These are phyloP conservation scores for Geotrichum carabidarum DNA, from an alignment of 1,139 yeast genomes.

Conservation along the genomic window DNA sequence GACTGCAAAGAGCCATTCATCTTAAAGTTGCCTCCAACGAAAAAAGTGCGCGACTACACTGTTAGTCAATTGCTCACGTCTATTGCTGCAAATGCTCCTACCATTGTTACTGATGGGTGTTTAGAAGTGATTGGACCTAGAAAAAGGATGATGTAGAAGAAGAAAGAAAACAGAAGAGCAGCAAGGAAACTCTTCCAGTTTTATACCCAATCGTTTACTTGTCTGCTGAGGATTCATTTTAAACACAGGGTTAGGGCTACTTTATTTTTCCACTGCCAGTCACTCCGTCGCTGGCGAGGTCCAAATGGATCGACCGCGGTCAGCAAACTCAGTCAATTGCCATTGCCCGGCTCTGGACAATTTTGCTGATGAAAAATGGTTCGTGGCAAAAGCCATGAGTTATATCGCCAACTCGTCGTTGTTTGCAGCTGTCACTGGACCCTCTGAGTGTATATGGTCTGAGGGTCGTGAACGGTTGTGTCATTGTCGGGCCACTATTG, in stretches of 20 bases:
- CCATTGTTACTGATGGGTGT: constrained; percentile 3
- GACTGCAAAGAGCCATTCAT: constrained; percentile 93
- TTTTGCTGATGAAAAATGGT: too few species aligned
- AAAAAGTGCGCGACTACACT: constrained; percentile 78
- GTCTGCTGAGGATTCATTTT: not conserved
- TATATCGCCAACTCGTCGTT: too few species aligned
- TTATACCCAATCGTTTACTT: not conserved
- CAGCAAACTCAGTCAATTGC: too few species aligned
- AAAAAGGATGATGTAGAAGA: not conserved
- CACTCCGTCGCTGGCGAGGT: too few species aligned
- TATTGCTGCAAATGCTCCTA: not conserved
- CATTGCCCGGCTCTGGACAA: too few species aligned
- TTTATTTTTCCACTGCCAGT: too few species aligned
- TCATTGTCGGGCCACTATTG: too few species aligned
- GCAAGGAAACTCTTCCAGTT: not conserved
- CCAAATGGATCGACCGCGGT: too few species aligned
- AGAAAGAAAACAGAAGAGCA: not conserved
- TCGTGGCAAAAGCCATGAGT: too few species aligned
- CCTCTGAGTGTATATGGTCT: too few species aligned
- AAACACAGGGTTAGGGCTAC: not conserved
- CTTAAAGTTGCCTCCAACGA: constrained; percentile 95
- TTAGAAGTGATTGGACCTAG: not conserved
- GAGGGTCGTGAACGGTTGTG: too few species aligned
- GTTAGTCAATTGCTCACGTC: not conserved
- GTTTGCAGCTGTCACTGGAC: too few species aligned